phyloP scores from a whole-genome alignment of 345 rosid species.

The Carallia brachiata region DNA sequence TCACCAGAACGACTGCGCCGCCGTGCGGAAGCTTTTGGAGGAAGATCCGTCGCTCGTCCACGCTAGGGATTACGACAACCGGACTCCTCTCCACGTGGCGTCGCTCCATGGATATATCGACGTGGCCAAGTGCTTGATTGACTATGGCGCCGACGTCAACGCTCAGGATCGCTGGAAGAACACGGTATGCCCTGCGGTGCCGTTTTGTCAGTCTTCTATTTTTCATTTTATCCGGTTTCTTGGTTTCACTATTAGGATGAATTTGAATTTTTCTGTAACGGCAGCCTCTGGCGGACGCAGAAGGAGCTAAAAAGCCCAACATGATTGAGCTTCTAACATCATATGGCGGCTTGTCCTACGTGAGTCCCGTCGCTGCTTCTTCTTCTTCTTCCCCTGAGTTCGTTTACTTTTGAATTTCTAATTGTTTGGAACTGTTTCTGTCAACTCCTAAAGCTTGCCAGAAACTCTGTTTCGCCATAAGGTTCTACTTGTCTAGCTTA shows the following conservation, averaged over 20 bases:
- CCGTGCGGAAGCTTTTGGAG: slow-evolving; percentile 87
- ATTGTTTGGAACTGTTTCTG: too few relatives aligned
- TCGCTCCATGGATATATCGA: slow-evolving; percentile 96
- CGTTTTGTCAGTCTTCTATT: background rate
- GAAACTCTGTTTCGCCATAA: too few relatives aligned
- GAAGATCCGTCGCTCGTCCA: slow-evolving; percentile 82
- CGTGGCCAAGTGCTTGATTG: slow-evolving; percentile 80
- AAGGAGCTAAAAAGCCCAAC: slow-evolving; percentile 79
- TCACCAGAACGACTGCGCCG: slow-evolving; percentile 85
- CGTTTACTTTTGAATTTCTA: too few relatives aligned
- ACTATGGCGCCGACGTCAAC: slow-evolving; percentile 94
- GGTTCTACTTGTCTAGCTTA: too few relatives aligned
- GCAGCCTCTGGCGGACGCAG: slow-evolving; percentile 98
- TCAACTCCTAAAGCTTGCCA: too few relatives aligned
- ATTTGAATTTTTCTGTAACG: too few relatives aligned
- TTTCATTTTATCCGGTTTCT: background rate
- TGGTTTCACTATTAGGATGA: too few relatives aligned
- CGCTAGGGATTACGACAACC: slow-evolving; percentile 88
- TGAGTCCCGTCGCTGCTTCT: slow-evolving; percentile 40
- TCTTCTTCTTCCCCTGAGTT: background rate
- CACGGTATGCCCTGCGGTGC: slow-evolving; percentile 45
- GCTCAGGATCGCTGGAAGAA: slow-evolving; percentile 99
- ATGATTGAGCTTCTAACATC: slow-evolving; percentile 77
- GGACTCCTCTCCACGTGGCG: slow-evolving; percentile 95
- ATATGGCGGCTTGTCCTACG: slow-evolving; percentile 88